These are phyloP conservation scores for Brettanomyces bruxellensis DNA, from an alignment of 805 yeast genomes.

Conservation along the genomic window DNA sequence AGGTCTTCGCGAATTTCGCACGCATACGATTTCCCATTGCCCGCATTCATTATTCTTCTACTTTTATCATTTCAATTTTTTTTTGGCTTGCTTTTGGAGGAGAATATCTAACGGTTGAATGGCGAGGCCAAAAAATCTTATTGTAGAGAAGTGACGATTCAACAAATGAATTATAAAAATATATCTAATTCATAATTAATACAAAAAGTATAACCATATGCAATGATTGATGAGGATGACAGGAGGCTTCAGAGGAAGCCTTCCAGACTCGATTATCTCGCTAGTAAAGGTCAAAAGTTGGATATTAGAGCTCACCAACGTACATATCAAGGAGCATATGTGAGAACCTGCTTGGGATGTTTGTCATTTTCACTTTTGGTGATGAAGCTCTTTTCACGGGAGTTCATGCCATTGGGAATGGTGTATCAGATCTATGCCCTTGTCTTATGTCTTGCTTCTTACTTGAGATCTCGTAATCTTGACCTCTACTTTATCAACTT, in stretches of 20 bases:
- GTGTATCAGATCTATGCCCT: slow-evolving; percentile 56
- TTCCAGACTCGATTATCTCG: slow-evolving; percentile 24
- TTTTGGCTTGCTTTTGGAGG: not conserved
- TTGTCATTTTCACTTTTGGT: slow-evolving; percentile 57
- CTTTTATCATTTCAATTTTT: not conserved
- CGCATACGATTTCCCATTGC: too few relatives aligned
- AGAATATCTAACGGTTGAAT: not conserved
- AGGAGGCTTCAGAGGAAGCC: slow-evolving; percentile 16
- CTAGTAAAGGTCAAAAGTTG: slow-evolving; percentile 32
- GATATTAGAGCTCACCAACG: slow-evolving; percentile 67
- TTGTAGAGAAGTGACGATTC: too few relatives aligned
- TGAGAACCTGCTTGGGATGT: slow-evolving; percentile 62
- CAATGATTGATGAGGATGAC: too few relatives aligned
- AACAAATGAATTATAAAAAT: too few relatives aligned
- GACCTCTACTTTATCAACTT: slow-evolving; percentile 25
- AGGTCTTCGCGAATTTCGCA: too few relatives aligned
- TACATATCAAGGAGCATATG: slow-evolving; percentile 79
- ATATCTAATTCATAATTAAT: too few relatives aligned
- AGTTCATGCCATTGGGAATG: slow-evolving; percentile 59
- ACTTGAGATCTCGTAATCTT: slow-evolving; percentile 22
- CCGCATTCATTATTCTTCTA: too few relatives aligned
- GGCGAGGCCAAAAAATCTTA: too few relatives aligned
- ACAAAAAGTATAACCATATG: too few relatives aligned
- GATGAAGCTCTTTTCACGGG: slow-evolving; percentile 53
- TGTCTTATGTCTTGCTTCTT: slow-evolving; percentile 31